These are phyloP conservation scores for Exophiala xenobiotica DNA, from an alignment of 2,329 filamentous ascomycete species.

Conservation along the genomic window DNA sequence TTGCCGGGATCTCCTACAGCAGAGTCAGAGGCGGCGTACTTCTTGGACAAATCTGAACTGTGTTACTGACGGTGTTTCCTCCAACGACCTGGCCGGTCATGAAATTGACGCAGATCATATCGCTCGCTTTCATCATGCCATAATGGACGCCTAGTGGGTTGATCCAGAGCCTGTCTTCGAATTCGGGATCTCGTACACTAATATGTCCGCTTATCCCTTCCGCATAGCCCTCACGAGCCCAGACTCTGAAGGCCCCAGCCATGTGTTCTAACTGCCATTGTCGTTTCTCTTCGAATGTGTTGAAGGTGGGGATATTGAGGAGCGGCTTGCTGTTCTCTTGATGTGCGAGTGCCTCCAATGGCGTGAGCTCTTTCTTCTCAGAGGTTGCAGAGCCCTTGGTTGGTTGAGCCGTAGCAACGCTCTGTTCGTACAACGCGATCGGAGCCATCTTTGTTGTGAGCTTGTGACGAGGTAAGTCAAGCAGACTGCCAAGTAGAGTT, in stretches of 20 bases:
- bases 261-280: slow-evolving; percentile 65
- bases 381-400: neutral
- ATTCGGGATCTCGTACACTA: slow-evolving; percentile 64
- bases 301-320: slow-evolving; percentile 53
- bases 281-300: slow-evolving; percentile 55
- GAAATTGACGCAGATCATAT: slow-evolving; percentile 66
- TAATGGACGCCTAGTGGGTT: slow-evolving; percentile 64
- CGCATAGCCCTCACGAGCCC: slow-evolving; percentile 63
- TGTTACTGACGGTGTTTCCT: slow-evolving; percentile 46
- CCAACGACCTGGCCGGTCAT: slow-evolving; percentile 59
- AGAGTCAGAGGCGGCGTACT: neutral
- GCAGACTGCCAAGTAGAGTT: too few species aligned
- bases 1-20: slow-evolving; percentile 23
- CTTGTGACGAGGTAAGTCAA: neutral
- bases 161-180: slow-evolving; percentile 64
- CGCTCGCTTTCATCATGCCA: slow-evolving; percentile 60
- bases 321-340: slow-evolving; percentile 2
- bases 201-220: slow-evolving; percentile 71
- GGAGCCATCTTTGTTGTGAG: neutral
- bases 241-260: slow-evolving; percentile 66
- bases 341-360: neutral
- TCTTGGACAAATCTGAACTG: neutral
- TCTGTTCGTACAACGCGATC: neutral
- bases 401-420: neutral
- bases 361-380: neutral